Conservation (phyloP, 306 rosid species). For the Glycine soja region DNA sequence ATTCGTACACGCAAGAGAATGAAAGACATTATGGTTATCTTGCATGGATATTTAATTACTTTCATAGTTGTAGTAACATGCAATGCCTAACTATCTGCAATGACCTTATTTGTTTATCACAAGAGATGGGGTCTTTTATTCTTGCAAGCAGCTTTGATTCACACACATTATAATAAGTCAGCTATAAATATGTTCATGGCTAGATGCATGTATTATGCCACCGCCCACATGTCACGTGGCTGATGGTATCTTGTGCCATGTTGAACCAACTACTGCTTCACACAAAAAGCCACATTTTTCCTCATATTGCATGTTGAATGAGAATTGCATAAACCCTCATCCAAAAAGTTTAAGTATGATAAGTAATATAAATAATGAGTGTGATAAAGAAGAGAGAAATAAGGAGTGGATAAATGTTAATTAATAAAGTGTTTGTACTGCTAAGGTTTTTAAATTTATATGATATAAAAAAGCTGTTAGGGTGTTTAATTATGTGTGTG, state of each 20-base stretch:
- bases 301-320: background rate
- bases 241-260: constrained; percentile 41
- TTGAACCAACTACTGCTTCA: background rate
- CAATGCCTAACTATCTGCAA: constrained; percentile 47
- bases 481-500: too few relatives aligned
- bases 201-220: constrained; percentile 51
- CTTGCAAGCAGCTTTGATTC: constrained; percentile 17
- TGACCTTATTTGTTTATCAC: constrained; percentile 46
- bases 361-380: background rate
- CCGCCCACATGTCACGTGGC: constrained; percentile 51
- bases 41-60: background rate
- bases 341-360: too few relatives aligned
- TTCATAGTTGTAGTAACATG: constrained; percentile 49
- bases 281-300: background rate
- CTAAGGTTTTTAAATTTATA: too few relatives aligned
- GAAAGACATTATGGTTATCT: constrained; percentile 5
- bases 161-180: constrained; percentile 38
- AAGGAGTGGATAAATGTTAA: too few relatives aligned
- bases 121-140: constrained; percentile 37
- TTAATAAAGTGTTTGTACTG: too few relatives aligned
- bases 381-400: too few relatives aligned
- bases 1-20: constrained; percentile 39
- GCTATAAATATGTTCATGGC: constrained; percentile 29
- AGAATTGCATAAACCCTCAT: too few relatives aligned
- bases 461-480: too few relatives aligned